Base-by-base conservation (phyloP, 2,329 filamentous ascomycete genomes). In the Curvularia lunata region DNA sequence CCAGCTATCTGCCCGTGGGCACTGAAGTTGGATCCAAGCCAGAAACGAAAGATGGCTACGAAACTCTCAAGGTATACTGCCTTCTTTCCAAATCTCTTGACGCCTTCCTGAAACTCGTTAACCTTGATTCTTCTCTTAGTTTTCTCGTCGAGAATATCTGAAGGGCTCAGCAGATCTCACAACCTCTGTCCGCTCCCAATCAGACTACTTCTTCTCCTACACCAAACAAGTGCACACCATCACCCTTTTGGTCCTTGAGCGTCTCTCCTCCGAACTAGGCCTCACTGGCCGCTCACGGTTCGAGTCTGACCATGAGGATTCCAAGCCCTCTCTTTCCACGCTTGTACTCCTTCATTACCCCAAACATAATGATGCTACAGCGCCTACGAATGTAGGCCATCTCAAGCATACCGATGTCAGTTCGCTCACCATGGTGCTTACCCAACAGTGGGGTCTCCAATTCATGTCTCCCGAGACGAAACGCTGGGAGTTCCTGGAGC, bases 381-480 rank as follows among this genome's bases (percentile, higher is more conserved):
- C 18, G 12, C 19, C 19, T 5, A 18, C 21, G 19, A 42, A 23
- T 23, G 58, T 56, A 5, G 59, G 59, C 6, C 59, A 62, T 52
- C 53, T 59, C 50, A 47, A 85, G 75, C 83, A 85, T 75, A 85
- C 84, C 23, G 84, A 86, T 74, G 81, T 85, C 72, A 81, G 82
- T 68, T 81, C 81, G 18, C 74, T 86, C 38, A 85, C 84, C 6
- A 73, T 86, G 46, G 79, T 86, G 41, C 69, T 74, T 50, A 58
- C 62, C 18, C 28, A 65, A 7, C 66, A 71, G 46, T 73, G 67
- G 64, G 75, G 75, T 10, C 63, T 77, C 1, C 75, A 78, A 51
- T 55, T 73, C 21, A 52, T 66, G 13, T 32, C 57, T 57, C 2
- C 59, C 56, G 27, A 71, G 76, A 8, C 74, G 77, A 27, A 27